Percentiles rank a stretch among this genome's conserved stretches.
phyloP scores from a whole-genome alignment of 2,329 filamentous ascomycete genomes.

The Xylaria sp. region DNA sequence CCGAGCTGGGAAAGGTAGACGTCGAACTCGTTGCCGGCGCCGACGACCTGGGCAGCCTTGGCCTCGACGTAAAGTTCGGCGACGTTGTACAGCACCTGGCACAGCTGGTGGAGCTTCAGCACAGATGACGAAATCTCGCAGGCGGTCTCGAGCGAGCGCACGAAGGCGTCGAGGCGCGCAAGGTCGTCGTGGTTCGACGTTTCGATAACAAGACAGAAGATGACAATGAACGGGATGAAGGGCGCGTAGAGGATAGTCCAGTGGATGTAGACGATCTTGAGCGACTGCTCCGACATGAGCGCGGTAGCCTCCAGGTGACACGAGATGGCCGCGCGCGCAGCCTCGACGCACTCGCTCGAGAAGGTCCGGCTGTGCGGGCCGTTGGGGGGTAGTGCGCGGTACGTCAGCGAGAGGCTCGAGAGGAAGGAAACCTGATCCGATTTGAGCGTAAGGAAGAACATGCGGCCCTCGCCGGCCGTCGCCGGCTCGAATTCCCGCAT shows the following conservation, averaged over 20 bases:
- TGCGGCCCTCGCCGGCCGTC: conserved; percentile 33
- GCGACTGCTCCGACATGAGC: conserved; percentile 43
- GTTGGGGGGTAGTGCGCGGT: conserved; percentile 47
- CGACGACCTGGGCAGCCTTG: conserved; percentile 46
- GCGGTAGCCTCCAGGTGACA: conserved; percentile 50
- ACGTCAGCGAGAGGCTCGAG: conserved; percentile 49
- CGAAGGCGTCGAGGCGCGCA: conserved; percentile 55
- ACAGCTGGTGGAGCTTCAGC: conserved; percentile 61
- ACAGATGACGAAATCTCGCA: conserved; percentile 54
- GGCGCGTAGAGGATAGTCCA: conserved; percentile 57
- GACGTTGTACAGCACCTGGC: conserved; percentile 62
- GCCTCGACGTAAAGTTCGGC: conserved; percentile 64
- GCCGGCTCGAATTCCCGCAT: conserved; percentile 32
- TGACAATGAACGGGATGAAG: conserved; percentile 59
- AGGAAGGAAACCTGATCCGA: conserved; percentile 51
- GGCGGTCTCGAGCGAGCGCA: conserved; percentile 56
- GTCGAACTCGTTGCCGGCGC: conserved; percentile 41
- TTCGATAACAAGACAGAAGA: conserved; percentile 58
- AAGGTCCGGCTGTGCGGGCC: conserved; percentile 44
- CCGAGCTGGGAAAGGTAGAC: conserved; percentile 43
- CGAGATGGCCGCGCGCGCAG: conserved; percentile 48
- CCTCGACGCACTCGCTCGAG: conserved; percentile 49
- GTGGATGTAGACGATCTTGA: conserved; percentile 51
- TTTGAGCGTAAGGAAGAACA: conserved; percentile 45
- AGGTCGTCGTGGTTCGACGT: conserved; percentile 50